Evolutionary conservation across 2,329 filamentous ascomycete species (phyloP).

Genomic region (Aquanectria penicillioides): DNA sequence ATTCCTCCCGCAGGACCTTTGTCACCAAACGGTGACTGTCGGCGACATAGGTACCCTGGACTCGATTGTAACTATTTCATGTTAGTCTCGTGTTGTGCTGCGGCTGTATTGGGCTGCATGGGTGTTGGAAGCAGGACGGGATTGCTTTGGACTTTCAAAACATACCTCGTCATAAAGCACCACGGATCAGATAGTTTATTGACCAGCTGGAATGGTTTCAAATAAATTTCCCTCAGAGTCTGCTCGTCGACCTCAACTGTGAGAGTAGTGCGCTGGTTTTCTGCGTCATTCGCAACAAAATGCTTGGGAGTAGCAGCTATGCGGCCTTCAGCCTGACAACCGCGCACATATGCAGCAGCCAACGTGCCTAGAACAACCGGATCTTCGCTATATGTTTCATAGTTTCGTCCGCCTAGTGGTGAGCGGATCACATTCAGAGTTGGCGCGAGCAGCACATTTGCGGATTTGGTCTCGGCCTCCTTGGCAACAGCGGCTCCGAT

Average conservation of each 20-base stretch:
- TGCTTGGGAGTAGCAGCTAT: constrained; percentile 55
- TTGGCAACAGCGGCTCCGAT: constrained; percentile 68
- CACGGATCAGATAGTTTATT: constrained; percentile 64
- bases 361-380: constrained; percentile 53
- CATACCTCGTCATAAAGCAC: constrained; percentile 37
- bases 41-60: constrained; percentile 32
- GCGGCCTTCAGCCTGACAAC: constrained; percentile 51
- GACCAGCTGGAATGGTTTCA: constrained; percentile 54
- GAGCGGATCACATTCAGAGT: constrained; percentile 57
- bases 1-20: constrained; percentile 42
- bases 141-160: background rate
- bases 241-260: constrained; percentile 30
- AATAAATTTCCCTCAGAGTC: constrained; percentile 47
- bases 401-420: constrained; percentile 53
- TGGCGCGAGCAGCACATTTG: constrained; percentile 76
- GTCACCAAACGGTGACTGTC: constrained; percentile 24
- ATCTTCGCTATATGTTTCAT: constrained; percentile 56
- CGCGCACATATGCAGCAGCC: constrained; percentile 52
- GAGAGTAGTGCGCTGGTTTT: constrained; percentile 33
- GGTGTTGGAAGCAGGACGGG: no score
- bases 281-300: constrained; percentile 52
- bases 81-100: no score
- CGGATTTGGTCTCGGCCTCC: constrained; percentile 65
- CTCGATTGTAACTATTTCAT: constrained; percentile 33
- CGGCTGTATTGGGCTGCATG: no score